phyloP scores from a whole-genome alignment of 1,139 yeast genomes.

The Diutina neorugosa region DNA sequence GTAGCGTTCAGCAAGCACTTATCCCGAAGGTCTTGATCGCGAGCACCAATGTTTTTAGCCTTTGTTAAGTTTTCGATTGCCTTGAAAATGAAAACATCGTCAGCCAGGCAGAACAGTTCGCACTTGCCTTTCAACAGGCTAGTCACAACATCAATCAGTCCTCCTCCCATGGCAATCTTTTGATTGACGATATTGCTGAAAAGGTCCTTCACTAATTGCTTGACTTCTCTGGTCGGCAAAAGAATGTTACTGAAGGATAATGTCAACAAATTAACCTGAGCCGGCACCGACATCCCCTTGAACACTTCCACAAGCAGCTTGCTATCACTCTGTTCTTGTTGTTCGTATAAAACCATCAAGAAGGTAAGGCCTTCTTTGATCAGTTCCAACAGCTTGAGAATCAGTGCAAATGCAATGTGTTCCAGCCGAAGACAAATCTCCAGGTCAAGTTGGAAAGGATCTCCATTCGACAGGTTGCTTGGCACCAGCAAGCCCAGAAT shows the following conservation, averaged over 20 bases:
- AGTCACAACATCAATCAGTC: constrained; percentile 83
- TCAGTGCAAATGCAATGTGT: constrained; percentile 74
- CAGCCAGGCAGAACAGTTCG: constrained; percentile 89
- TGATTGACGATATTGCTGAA: constrained; percentile 82
- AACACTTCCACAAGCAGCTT: constrained; percentile 49
- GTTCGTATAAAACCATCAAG: constrained; percentile 70
- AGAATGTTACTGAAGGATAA: constrained; percentile 67
- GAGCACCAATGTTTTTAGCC: constrained; percentile 64
- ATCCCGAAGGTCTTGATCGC: constrained; percentile 57
- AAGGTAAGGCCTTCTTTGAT: constrained; percentile 88
- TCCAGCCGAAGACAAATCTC: constrained; percentile 85
- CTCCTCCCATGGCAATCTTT: constrained; percentile 73
- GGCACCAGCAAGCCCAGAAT: constrained; percentile 54
- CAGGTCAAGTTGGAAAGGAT: constrained; percentile 33
- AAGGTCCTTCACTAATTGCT: constrained; percentile 71
- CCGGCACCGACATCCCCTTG: constrained; percentile 50
- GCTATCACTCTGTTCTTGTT: constrained; percentile 34
- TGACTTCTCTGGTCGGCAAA: constrained; percentile 42
- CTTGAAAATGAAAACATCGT: constrained; percentile 86
- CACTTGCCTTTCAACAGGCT: constrained; percentile 83
- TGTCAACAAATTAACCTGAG: constrained; percentile 56
- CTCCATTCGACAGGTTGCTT: constrained; percentile 25
- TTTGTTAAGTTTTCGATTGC: constrained; percentile 85
- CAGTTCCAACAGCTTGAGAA: constrained; percentile 62
- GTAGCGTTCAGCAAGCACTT: constrained; percentile 70